A percentile compares a stretch with the other conserved stretches of the same genome.
Conservation (phyloP, 164 flowering plant species). For the Dillenia suffruticosa region DNA sequence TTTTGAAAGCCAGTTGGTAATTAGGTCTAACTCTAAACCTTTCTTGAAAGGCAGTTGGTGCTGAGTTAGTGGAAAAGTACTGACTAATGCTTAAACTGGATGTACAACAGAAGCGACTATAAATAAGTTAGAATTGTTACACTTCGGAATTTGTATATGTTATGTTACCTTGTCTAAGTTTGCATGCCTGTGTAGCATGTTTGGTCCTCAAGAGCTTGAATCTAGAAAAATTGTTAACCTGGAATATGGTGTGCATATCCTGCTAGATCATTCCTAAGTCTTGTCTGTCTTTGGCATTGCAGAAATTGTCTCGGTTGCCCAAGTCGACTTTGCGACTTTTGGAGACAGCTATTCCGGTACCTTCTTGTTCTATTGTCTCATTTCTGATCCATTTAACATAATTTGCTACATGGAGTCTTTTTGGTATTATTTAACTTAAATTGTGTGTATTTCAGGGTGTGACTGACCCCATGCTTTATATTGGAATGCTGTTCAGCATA, state of each 20-base stretch:
- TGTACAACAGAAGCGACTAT: no score
- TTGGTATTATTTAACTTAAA: slow-evolving; percentile 1
- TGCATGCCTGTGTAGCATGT: no score
- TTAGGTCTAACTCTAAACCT: no score
- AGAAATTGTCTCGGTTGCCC: slow-evolving; percentile 76
- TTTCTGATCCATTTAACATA: neutral
- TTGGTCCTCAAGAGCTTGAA: no score
- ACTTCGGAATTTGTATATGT: no score
- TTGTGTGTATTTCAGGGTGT: slow-evolving; percentile 67
- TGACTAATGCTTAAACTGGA: no score
- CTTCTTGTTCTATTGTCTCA: neutral
- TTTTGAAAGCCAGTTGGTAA: no score
- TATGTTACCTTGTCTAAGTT: no score
- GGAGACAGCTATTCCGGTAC: slow-evolving; percentile 84
- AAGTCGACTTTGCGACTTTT: slow-evolving; percentile 79
- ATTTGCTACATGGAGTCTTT: neutral
- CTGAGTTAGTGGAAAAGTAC: no score
- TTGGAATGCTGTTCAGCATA: slow-evolving; percentile 97
- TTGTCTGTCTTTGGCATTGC: slow-evolving; percentile 23
- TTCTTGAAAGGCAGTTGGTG: no score
- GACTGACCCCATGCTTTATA: slow-evolving; percentile 98
- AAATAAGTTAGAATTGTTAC: no score
- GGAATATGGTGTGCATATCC: neutral
- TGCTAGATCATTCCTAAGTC: slow-evolving; percentile 1
- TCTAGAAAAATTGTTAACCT: no score